These are phyloP conservation scores for Aegle marmelos DNA, from an alignment of 345 rosid species.

Conservation along the genomic window DNA sequence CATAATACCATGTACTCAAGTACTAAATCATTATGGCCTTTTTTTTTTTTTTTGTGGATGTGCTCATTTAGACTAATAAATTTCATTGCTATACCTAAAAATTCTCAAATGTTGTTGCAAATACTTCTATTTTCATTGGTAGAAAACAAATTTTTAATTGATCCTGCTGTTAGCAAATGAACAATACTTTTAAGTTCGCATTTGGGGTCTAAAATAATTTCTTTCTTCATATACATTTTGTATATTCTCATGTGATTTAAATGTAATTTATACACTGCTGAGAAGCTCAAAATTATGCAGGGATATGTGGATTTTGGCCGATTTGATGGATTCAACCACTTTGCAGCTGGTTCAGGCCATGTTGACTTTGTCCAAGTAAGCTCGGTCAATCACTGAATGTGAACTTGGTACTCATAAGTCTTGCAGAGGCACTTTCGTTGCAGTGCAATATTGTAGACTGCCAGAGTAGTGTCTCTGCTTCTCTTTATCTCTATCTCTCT, in stretches of 20 bases:
- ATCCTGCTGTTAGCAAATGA: not conserved
- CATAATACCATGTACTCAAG: constrained; percentile 28
- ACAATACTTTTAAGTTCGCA: not conserved
- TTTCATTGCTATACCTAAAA: not conserved
- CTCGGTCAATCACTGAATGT: not conserved
- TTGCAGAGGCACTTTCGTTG: not conserved
- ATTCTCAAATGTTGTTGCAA: not conserved
- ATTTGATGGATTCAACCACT: constrained; percentile 63
- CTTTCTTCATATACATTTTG: not conserved
- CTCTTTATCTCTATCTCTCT: not conserved
- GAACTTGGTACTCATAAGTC: constrained; percentile 1
- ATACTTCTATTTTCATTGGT: not conserved
- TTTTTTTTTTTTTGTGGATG: not conserved
- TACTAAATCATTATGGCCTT: constrained; percentile 12
- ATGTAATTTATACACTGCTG: not conserved
- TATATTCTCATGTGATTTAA: not conserved
- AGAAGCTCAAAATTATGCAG: constrained; percentile 39
- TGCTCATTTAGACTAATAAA: not conserved
- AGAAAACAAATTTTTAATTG: not conserved
- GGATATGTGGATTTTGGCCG: constrained; percentile 85
- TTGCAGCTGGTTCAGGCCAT: constrained; percentile 55
- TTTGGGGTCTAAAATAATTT: constrained; percentile 1
- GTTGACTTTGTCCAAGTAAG: constrained; percentile 75
- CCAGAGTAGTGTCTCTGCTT: not conserved
- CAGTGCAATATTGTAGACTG: not conserved